A percentile compares a stretch with the other conserved stretches of the same genome.
Evolutionary conservation across 2,329 filamentous ascomycete genomes (phyloP).

Genomic region (Nemania abortiva): DNA sequence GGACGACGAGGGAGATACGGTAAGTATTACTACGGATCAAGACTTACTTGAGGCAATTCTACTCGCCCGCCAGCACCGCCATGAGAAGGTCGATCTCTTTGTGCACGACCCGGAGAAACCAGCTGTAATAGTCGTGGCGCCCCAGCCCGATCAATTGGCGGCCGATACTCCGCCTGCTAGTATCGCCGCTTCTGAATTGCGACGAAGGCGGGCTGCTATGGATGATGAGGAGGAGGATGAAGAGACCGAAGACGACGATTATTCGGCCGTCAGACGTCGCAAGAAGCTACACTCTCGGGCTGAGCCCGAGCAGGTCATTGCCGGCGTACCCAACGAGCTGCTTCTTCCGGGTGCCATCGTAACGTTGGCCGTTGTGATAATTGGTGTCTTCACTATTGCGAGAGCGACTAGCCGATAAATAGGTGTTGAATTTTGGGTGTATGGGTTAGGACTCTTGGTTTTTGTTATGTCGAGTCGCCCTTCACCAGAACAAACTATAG

Average conservation of each 20-base stretch:
- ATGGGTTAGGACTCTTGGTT: conserved; percentile 34
- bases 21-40: conserved; percentile 95
- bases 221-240: conserved; percentile 67
- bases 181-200: conserved; percentile 58
- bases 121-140: conserved; percentile 75
- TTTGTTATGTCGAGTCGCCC: conserved; percentile 6
- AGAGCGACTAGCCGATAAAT: conserved; percentile 68
- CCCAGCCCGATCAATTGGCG: conserved; percentile 56
- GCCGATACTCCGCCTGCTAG: conserved; percentile 62
- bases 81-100: conserved; percentile 96
- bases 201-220: conserved; percentile 60
- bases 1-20: conserved; percentile 95
- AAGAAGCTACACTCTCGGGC: conserved; percentile 60
- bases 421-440: conserved; percentile 18
- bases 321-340: conserved; percentile 93
- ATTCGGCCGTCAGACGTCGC: conserved; percentile 64
- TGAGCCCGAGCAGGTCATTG: conserved; percentile 81
- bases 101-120: conserved; percentile 93
- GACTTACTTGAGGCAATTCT: conserved; percentile 91
- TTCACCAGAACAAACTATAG: conserved; percentile 23
- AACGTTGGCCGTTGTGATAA: conserved; percentile 92
- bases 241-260: conserved; percentile 63
- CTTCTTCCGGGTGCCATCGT: conserved; percentile 94
- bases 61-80: conserved; percentile 79
- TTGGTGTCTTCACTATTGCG: conserved; percentile 90